Evolutionary conservation across 352 stramenopile species (phyloP).

Genomic region (Peronosclerospora sorghi): DNA sequence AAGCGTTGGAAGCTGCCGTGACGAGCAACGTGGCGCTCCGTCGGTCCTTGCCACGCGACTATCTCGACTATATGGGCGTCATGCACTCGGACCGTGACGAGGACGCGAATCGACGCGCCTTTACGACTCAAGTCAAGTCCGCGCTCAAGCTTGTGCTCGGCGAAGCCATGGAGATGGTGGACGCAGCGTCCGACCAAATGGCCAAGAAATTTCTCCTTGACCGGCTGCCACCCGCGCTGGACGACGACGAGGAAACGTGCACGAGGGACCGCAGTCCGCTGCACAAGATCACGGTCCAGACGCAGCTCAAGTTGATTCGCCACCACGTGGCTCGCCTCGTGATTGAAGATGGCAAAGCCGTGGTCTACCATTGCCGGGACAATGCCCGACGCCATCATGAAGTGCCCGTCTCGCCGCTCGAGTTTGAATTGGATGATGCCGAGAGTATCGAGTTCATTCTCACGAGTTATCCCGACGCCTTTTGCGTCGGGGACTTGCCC

Average conservation of each 20-base stretch:
- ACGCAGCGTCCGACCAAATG: constrained; percentile 74
- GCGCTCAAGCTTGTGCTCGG: constrained; percentile 48
- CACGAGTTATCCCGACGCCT: constrained; percentile 62
- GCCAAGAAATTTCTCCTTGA: constrained; percentile 72
- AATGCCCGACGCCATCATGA: constrained; percentile 73
- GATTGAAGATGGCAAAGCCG: constrained; percentile 63
- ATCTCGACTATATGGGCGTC: constrained; percentile 83
- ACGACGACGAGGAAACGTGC: constrained; percentile 73
- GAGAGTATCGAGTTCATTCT: constrained; percentile 75
- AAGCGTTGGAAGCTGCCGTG: constrained; percentile 50
- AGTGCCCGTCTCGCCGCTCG: constrained; percentile 49
- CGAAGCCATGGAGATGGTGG: constrained; percentile 60
- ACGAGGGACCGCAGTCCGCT: constrained; percentile 61
- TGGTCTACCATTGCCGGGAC: constrained; percentile 72
- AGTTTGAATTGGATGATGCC: constrained; percentile 73
- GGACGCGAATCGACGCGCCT: constrained; percentile 33
- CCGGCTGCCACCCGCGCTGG: constrained; percentile 54
- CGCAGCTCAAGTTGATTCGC: constrained; percentile 58
- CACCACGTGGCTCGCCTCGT: constrained; percentile 60
- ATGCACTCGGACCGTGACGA: constrained; percentile 65
- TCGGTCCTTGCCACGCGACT: constrained; percentile 74
- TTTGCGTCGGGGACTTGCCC: constrained; percentile 64
- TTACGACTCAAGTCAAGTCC: constrained; percentile 41
- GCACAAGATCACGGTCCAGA: constrained; percentile 76
- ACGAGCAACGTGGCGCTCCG: constrained; percentile 47